Base-by-base conservation (phyloP, 495 filamentous ascomycete genomes). In the Trichocladium uniseriatum region DNA sequence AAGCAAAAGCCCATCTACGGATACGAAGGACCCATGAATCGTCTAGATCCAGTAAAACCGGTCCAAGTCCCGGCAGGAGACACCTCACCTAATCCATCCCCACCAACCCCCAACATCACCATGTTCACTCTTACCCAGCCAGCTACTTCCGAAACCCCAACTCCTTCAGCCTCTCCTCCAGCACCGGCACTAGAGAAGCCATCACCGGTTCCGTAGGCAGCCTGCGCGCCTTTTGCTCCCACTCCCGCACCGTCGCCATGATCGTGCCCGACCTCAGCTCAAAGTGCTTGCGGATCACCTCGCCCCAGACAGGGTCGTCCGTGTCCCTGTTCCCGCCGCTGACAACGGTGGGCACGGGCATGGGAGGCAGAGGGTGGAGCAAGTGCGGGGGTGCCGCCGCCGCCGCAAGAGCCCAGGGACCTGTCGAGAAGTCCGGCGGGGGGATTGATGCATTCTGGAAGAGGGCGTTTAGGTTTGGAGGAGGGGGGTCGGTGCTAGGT, bases 271-370 rank as follows among this genome's bases (percentile, higher is more conserved):
- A 24, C 27, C 48, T 49, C 6, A 42, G 6, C 31, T 18, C 42
- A 31, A 65, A 65, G 29, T 65, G 62, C 18, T 43, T 38, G 16
- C 51, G 48, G 10, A 58, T 43, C 8, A 62, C 48, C 3, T 51
- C 44, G 20, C 44, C 59, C 53, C 57, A 65, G 32, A 61, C 29
- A 9, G 44, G 15, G 14, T 54, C 48, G 19, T 58, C 52, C 2
- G 29, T 41, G 10, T 28, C 14, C 9, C 13, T 5, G 11, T 3
- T 2, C 9, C 5, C 2, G 10, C 31, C 31, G 2, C 31, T 14
- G 5, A 2, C 8, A 8, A 4, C 3, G 8, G 8, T 27, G 24
- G 13, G 31, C 31, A 10, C 13, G n/a, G n/a, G n/a, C 31, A 14
- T 14, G 31, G 31, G 31, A 5, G 21, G 29, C n/a, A 34, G 24